These are phyloP conservation scores for Pleurotus sapidus DNA, from an alignment of 768 basidiomycete genomes.

Conservation along the genomic window DNA sequence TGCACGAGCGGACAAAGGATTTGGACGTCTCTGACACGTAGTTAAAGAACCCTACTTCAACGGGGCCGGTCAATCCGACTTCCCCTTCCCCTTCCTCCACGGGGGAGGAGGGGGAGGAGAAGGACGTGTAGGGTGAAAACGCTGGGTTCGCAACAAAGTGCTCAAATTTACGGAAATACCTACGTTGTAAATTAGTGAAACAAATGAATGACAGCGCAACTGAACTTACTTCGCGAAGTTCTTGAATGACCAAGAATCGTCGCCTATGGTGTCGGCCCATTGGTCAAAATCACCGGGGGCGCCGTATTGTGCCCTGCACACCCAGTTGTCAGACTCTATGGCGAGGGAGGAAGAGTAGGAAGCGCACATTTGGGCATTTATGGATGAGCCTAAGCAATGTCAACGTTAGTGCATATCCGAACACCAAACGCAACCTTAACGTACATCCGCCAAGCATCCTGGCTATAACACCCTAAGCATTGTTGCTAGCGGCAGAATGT, in stretches of 20 bases:
- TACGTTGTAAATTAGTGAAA: constrained; percentile 17
- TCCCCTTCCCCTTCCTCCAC: constrained; percentile 20
- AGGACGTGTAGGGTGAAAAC: constrained; percentile 20
- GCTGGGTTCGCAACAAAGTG: constrained; percentile 46
- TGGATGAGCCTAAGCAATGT: constrained; percentile 35
- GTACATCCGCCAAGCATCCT: constrained; percentile 74
- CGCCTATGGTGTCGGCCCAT: constrained; percentile 53
- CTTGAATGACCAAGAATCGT: constrained; percentile 59
- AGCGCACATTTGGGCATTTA: constrained; percentile 55
- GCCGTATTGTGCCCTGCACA: constrained; percentile 57
- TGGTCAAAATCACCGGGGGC: constrained; percentile 70
- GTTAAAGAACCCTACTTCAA: constrained; percentile 57
- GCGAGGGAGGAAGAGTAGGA: too few species aligned
- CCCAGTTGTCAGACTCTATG: too few species aligned
- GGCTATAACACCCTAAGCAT: constrained; percentile 27
- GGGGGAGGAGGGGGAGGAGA: not conserved
- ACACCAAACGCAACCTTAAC: constrained; percentile 17
- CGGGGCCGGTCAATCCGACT: constrained; percentile 52
- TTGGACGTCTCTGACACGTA: constrained; percentile 40
- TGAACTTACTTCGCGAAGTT: constrained; percentile 44
- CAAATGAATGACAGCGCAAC: not conserved
- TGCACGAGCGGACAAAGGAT: constrained; percentile 55
- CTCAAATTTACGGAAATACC: constrained; percentile 72
- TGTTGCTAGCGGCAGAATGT: not conserved
- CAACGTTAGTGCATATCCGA: not conserved